Conservation (phyloP, 1,284 basidiomycete species). For the Irpex sp. region DNA sequence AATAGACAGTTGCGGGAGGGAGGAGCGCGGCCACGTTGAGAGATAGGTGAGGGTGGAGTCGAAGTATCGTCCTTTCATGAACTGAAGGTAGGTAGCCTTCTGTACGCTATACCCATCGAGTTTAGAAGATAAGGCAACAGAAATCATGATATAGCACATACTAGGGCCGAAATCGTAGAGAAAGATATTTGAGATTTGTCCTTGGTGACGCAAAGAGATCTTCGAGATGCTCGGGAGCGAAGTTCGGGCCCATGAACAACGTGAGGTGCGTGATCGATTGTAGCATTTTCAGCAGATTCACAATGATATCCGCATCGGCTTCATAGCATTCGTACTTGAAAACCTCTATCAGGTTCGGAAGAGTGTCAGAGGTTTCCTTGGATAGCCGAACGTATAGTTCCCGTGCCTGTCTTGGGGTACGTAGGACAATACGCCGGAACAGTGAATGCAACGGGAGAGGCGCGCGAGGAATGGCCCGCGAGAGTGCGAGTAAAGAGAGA, state of each 20-base stretch:
- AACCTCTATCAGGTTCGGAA: constrained; percentile 36
- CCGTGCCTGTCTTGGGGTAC: constrained; percentile 36
- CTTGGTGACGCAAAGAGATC: constrained; percentile 44
- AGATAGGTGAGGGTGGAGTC: constrained; percentile 52
- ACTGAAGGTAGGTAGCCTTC: constrained; percentile 62
- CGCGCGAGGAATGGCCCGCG: constrained; percentile 46
- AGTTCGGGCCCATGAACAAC: constrained; percentile 56
- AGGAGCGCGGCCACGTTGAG: constrained; percentile 47
- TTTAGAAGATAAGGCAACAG: neutral
- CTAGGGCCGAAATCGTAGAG: constrained; percentile 66
- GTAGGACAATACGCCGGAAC: constrained; percentile 45
- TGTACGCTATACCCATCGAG: constrained; percentile 41
- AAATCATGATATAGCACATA: constrained; percentile 28
- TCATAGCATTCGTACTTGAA: constrained; percentile 52
- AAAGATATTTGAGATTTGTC: constrained; percentile 36
- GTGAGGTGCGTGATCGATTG: constrained; percentile 40
- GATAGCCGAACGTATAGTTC: constrained; percentile 46
- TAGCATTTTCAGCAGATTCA: constrained; percentile 50
- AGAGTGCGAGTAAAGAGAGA: constrained; percentile 44
- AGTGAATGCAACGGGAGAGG: constrained; percentile 47
- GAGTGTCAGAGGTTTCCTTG: constrained; percentile 18
- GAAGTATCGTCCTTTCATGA: constrained; percentile 68
- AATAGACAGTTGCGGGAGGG: constrained; percentile 48
- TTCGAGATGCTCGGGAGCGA: constrained; percentile 61
- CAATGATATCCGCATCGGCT: constrained; percentile 56